Percentiles rank a stretch among this genome's conserved stretches.
Evolutionary conservation across 2,329 filamentous ascomycete species (phyloP).

Genomic region (Coccinonectria pachysandricola): DNA sequence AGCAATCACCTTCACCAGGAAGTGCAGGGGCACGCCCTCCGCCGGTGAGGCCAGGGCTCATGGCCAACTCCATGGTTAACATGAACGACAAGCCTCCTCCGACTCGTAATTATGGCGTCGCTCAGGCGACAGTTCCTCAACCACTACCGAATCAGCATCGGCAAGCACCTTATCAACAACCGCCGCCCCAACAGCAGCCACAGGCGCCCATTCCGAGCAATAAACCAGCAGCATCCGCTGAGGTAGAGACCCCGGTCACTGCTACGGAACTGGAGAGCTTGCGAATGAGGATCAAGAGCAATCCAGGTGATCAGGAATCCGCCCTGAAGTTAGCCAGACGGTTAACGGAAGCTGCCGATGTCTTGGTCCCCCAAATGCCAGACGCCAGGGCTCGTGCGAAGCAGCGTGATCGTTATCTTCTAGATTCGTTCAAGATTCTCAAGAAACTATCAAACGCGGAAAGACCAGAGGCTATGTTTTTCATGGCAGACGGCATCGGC

Average conservation of each 20-base stretch:
- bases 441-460: slow-evolving; percentile 72
- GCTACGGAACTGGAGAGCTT: slow-evolving; percentile 67
- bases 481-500: slow-evolving; percentile 80
- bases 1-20: slow-evolving; percentile 12
- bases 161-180: slow-evolving; percentile 22
- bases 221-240: slow-evolving; percentile 16
- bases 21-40: slow-evolving; percentile 36
- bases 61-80: slow-evolving; percentile 47
- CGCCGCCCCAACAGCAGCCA: slow-evolving; percentile 15
- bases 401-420: slow-evolving; percentile 69
- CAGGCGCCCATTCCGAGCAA: slow-evolving; percentile 18
- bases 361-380: slow-evolving; percentile 53
- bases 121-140: slow-evolving; percentile 29
- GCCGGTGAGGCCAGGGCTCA: slow-evolving; percentile 52
- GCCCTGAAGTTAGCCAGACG: slow-evolving; percentile 71
- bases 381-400: slow-evolving; percentile 67
- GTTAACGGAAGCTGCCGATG: slow-evolving; percentile 72
- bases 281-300: slow-evolving; percentile 56
- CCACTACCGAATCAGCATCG: slow-evolving; percentile 22
- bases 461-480: slow-evolving; percentile 85
- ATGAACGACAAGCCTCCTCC: slow-evolving; percentile 48
- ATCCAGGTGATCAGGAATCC: slow-evolving; percentile 60
- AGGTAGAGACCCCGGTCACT: slow-evolving; percentile 50
- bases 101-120: slow-evolving; percentile 42
- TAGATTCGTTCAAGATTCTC: slow-evolving; percentile 80